Evolutionary conservation across 2,329 filamentous ascomycete genomes (phyloP), one percentile per base, ranked within the genome.

Genomic region (Neofusicoccum parvum): DNA sequence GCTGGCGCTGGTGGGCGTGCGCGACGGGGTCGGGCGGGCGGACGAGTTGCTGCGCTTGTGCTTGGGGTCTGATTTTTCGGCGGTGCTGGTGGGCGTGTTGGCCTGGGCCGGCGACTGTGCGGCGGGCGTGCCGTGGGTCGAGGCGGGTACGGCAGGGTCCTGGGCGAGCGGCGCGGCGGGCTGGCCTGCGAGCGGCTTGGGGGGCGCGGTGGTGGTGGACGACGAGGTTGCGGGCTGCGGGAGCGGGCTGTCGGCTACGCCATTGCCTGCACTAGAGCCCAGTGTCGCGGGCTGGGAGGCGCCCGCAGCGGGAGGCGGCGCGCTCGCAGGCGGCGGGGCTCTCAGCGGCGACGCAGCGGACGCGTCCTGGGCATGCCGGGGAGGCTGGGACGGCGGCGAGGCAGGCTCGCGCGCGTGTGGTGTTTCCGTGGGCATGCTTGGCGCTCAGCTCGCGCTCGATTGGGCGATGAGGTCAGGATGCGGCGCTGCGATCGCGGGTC

Each of bases 391-490:
- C n/a, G 17, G 51, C 11, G 51, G 17, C 51, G n/a, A 11, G 11
- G 49, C n/a, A n/a, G 17, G 17, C 11, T 12, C 32, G 53, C 53
- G 27, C 27, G 27, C 27, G 27, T 60, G 43, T 60, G 56, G 56
- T 60, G 56, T 64, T 54, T 64, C 46, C 39, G 37, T 12, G 17
- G 48, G 48, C 62, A 53, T 64, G 62, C 62, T 53, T 64, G 62
- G 48, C 48, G 48, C 60, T 50, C 36, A 23, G 17, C 10, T 14
- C 43, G 37, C 15, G 27, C 36, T 34, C 51, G 39, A 27, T 51
- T 34, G 41, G 56, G 37, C 50, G 41, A 64, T 65, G 63, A 65
- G 51, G 63, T 65, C 63, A 65, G 53, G 49, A 64, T 50, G 43
- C 53, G 53, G 53, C 53, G 37, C 53, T 56, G 53, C 53, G 20